Evolutionary conservation across 2,329 filamentous ascomycete genomes (phyloP).

Genomic region (Neofusicoccum cordaticola): DNA sequence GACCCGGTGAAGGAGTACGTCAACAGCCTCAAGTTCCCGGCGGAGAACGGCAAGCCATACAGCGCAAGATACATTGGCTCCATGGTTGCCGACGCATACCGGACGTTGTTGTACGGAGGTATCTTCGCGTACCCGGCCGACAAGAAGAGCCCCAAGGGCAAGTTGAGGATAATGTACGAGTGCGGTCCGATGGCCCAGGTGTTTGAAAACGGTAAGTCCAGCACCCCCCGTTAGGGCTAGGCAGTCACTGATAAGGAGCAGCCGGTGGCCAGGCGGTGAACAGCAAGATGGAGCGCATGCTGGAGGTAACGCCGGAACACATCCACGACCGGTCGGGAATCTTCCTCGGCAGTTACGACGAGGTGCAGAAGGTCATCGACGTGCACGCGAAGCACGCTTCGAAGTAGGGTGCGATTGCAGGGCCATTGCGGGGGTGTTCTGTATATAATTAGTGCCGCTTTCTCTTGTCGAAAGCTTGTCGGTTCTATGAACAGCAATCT

Average conservation of each 20-base stretch:
- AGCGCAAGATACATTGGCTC: constrained; percentile 91
- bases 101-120: constrained; percentile 90
- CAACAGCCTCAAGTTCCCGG: constrained; percentile 79
- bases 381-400: constrained; percentile 62
- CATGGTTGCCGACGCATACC: constrained; percentile 98
- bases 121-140: constrained; percentile 98
- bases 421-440: not conserved
- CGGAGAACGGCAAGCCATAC: constrained; percentile 79
- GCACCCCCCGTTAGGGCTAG: not conserved
- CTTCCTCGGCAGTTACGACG: constrained; percentile 90
- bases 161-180: constrained; percentile 95
- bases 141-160: constrained; percentile 98
- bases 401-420: not conserved
- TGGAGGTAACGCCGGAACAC: constrained; percentile 81
- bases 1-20: constrained; percentile 85
- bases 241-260: constrained; percentile 38
- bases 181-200: constrained; percentile 99
- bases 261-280: constrained; percentile 90
- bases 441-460: constrained; percentile 1
- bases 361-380: constrained; percentile 91
- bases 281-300: constrained; percentile 85
- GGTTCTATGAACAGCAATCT: not conserved
- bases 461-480: constrained; percentile 4
- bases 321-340: constrained; percentile 97
- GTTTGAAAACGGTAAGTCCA: constrained; percentile 87